These are phyloP conservation scores for Talaromyces liani DNA, from an alignment of 495 filamentous ascomycete species.

Conservation along the genomic window DNA sequence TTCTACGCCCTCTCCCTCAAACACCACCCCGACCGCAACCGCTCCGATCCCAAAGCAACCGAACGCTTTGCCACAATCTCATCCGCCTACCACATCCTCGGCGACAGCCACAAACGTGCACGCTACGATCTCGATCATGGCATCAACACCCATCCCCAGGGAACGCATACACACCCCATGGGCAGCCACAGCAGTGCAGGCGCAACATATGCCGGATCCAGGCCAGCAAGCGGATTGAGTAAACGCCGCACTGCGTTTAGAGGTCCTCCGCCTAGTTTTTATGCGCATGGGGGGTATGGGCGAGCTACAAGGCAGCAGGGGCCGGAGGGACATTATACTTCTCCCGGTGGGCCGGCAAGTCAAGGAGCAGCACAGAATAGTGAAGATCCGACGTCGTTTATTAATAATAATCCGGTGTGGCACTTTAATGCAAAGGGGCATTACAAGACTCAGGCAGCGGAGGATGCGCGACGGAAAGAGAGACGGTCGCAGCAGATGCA, in stretches of 20 bases:
- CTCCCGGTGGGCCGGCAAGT: background rate
- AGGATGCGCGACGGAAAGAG: constrained; percentile 43
- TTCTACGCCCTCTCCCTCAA: constrained; percentile 89
- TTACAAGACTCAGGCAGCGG: constrained; percentile 56
- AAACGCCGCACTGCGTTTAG: constrained; percentile 64
- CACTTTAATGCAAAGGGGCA: constrained; percentile 64
- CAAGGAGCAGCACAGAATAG: constrained; percentile 7
- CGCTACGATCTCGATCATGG: constrained; percentile 68
- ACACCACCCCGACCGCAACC: constrained; percentile 94
- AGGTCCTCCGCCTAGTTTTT: constrained; percentile 88
- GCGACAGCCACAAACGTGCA: constrained; percentile 60
- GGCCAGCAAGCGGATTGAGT: constrained; percentile 73
- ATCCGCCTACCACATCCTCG: constrained; percentile 78
- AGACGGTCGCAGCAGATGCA: constrained; percentile 4
- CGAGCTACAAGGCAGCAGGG: constrained; percentile 9
- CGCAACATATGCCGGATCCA: constrained; percentile 50
- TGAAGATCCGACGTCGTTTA: constrained; percentile 38
- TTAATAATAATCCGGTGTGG: constrained; percentile 45
- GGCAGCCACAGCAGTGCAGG: constrained; percentile 29
- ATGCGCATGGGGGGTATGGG: constrained; percentile 59
- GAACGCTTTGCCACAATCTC: constrained; percentile 76
- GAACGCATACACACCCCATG: constrained; percentile 36
- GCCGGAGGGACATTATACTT: constrained; percentile 7
- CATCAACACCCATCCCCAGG: constrained; percentile 22
- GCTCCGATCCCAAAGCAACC: constrained; percentile 60